Conservation (phyloP, 176 grass and related monocot genomes). For the Zoysia japonica region DNA sequence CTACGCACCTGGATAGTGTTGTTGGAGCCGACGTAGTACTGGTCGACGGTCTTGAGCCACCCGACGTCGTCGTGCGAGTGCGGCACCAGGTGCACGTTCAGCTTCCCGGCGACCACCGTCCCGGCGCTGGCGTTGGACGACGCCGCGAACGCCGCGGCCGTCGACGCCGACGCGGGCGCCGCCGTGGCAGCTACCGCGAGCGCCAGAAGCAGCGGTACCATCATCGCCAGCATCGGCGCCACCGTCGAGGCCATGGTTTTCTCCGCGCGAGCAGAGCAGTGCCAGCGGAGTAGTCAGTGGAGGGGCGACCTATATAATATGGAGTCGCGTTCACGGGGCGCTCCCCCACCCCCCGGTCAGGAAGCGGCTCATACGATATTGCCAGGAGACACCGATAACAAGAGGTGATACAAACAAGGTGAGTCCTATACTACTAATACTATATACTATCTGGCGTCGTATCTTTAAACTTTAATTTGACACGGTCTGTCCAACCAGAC, state of each 20-base stretch:
- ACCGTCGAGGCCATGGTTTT: background rate
- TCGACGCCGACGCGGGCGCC: background rate
- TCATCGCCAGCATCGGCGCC: background rate
- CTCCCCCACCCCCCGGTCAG: too few relatives aligned
- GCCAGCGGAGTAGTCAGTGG: background rate
- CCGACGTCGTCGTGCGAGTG: constrained; percentile 94
- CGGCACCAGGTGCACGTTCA: constrained; percentile 90
- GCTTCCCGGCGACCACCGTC: constrained; percentile 43
- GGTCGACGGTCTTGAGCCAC: constrained; percentile 97
- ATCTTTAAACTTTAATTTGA: too few relatives aligned
- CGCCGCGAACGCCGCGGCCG: constrained; percentile 31
- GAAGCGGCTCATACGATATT: too few relatives aligned
- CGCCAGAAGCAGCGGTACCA: background rate
- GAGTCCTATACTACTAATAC: too few relatives aligned
- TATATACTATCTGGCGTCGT: too few relatives aligned
- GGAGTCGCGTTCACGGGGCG: too few relatives aligned
- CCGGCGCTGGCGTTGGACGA: constrained; percentile 56
- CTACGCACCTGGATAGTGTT: constrained; percentile 62
- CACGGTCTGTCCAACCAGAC: too few relatives aligned
- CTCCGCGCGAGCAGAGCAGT: background rate
- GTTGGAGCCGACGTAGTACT: constrained; percentile 92
- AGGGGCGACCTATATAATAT: background rate
- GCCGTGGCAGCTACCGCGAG: background rate
- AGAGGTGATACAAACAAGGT: too few relatives aligned
- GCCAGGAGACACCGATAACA: too few relatives aligned